Conservation (phyloP, 495 filamentous ascomycete genomes). For the Aspergillus diversus region DNA sequence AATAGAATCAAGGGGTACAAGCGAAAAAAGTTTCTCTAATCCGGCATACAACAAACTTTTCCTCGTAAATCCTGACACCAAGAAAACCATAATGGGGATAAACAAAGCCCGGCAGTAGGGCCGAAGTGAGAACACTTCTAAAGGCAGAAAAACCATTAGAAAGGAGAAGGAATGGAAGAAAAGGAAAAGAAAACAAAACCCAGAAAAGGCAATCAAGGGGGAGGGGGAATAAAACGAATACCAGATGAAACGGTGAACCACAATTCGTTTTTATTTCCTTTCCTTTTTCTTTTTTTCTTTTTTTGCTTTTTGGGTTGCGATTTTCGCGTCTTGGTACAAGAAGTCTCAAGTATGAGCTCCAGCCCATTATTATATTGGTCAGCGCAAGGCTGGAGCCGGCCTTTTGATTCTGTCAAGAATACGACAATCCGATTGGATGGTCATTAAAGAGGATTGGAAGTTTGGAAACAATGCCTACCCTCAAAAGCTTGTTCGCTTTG, state of each 20-base stretch:
- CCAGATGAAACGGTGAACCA: background rate
- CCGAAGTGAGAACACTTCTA: background rate
- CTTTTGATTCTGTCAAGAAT: background rate
- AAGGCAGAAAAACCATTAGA: too few relatives aligned
- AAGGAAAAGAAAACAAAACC: constrained; percentile 1
- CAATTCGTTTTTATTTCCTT: background rate
- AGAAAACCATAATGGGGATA: background rate
- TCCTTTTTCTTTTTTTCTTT: background rate
- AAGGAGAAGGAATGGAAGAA: background rate
- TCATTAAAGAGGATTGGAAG: background rate
- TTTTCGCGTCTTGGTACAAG: constrained; percentile 1
- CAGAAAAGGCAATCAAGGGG: constrained; percentile 10
- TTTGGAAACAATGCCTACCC: background rate
- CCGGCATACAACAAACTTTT: background rate
- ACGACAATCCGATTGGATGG: constrained; percentile 13
- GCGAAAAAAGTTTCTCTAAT: background rate
- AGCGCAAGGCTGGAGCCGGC: background rate
- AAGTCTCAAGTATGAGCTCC: constrained; percentile 8
- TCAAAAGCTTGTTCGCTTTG: constrained; percentile 15
- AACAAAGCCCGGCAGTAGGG: background rate
- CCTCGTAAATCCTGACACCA: background rate
- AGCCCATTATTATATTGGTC: constrained; percentile 12
- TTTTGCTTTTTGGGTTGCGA: constrained; percentile 12
- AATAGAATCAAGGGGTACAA: background rate
- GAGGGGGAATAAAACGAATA: constrained; percentile 7